Evolutionary conservation across 768 basidiomycete genomes (phyloP).

Genomic region (Kwoniella pini): DNA sequence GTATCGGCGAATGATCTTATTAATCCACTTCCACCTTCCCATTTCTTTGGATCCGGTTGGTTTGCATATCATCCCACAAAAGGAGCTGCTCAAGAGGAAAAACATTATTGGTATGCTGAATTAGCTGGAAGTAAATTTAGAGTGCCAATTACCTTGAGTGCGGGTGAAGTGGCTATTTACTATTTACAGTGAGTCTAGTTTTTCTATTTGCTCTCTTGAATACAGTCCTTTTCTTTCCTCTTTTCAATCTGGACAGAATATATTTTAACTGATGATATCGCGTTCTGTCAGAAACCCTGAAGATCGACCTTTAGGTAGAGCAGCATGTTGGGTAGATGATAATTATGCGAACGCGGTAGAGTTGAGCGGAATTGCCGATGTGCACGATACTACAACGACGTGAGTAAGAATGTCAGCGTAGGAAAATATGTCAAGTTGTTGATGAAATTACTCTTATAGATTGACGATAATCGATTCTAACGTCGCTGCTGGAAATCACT

Average conservation of each 20-base stretch:
- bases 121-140: constrained; percentile 76
- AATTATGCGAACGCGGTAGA: constrained; percentile 75
- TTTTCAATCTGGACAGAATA: no score
- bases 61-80: constrained; percentile 68
- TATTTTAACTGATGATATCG: no score
- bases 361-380: constrained; percentile 73
- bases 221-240: no score
- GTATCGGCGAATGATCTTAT: constrained; percentile 94
- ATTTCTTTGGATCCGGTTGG: constrained; percentile 96
- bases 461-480: constrained; percentile 79
- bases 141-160: constrained; percentile 76
- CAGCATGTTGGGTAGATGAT: constrained; percentile 52
- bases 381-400: constrained; percentile 66
- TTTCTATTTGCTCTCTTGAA: no score
- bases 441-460: constrained; percentile 55
- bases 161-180: constrained; percentile 90
- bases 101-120: constrained; percentile 88
- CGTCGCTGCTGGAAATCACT: constrained; percentile 84
- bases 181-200: constrained; percentile 66
- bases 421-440: not conserved
- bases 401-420: constrained; percentile 56
- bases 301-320: constrained; percentile 38
- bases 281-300: constrained; percentile 31
- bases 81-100: constrained; percentile 58
- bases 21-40: constrained; percentile 86